phyloP scores from a whole-genome alignment of 78 protist species.

The Fonticula alba region DNA sequence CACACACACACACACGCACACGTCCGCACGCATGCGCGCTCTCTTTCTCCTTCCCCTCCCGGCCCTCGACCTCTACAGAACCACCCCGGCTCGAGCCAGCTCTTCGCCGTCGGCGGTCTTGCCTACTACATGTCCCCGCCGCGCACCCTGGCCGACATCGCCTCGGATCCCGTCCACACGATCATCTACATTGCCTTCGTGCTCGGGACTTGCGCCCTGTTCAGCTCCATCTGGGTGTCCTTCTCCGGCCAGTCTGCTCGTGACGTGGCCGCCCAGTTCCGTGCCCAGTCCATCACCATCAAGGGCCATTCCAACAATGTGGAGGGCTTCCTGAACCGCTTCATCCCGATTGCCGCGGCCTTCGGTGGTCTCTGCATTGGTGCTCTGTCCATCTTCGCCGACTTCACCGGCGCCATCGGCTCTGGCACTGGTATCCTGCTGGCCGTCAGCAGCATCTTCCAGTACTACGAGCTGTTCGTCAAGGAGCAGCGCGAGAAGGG shows the following conservation, averaged over 20 bases:
- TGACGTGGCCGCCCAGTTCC: conserved; percentile 88
- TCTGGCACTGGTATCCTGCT: conserved; percentile 99
- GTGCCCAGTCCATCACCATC: conserved; percentile 55
- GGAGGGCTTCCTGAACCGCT: conserved; percentile 69
- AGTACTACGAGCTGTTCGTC: conserved; percentile 83
- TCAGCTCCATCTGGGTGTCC: conserved; percentile 87
- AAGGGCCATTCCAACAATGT: too few relatives aligned
- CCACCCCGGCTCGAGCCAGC: neutral
- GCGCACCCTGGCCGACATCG: conserved; percentile 38
- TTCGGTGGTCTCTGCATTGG: conserved; percentile 99
- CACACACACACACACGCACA: too few relatives aligned
- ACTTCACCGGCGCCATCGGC: conserved; percentile 83
- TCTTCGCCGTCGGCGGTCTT: conserved; percentile 81
- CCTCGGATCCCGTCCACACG: conserved; percentile 89
- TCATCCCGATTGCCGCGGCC: conserved; percentile 98
- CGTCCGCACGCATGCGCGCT: too few relatives aligned
- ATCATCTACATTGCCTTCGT: conserved; percentile 83
- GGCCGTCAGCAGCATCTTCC: conserved; percentile 95
- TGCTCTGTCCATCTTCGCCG: conserved; percentile 90
- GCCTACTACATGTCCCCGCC: conserved; percentile 97
- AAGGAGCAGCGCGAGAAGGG: conserved; percentile 71
- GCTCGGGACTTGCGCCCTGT: conserved; percentile 90
- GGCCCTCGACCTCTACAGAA: too few relatives aligned
- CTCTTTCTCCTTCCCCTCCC: too few relatives aligned
- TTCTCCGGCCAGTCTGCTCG: conserved; percentile 78